Evolutionary conservation across 768 basidiomycete genomes (phyloP).

Genomic region (Leccinum sublutescens): DNA sequence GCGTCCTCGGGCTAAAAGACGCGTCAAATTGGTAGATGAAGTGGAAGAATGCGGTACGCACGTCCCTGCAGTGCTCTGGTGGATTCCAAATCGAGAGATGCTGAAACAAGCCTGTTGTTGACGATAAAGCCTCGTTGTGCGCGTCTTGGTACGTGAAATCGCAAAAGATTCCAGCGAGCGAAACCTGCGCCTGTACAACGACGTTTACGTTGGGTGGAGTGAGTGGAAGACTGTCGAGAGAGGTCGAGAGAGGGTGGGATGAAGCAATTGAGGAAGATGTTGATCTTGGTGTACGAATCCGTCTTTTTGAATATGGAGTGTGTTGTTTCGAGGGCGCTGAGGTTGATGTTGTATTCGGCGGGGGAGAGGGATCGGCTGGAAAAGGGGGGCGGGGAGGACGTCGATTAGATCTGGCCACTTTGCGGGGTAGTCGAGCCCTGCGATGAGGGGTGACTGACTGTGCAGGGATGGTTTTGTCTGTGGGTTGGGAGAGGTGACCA

Average conservation of each 20-base stretch:
- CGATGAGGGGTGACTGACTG: slow-evolving; percentile 89
- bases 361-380: slow-evolving; percentile 76
- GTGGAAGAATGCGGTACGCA: slow-evolving; percentile 27
- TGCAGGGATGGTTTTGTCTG: slow-evolving; percentile 69
- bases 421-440: slow-evolving; percentile 85
- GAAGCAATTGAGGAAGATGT: slow-evolving; percentile 83
- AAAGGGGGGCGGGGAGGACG: slow-evolving; percentile 40
- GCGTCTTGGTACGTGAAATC: slow-evolving; percentile 93
- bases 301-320: slow-evolving; percentile 95
- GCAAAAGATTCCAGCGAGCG: slow-evolving; percentile 80
- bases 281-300: slow-evolving; percentile 84
- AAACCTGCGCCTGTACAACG: slow-evolving; percentile 63
- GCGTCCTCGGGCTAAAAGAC: slow-evolving; percentile 67
- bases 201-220: slow-evolving; percentile 42
- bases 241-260: slow-evolving; percentile 80
- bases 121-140: slow-evolving; percentile 77
- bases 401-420: slow-evolving; percentile 88
- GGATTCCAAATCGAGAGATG: slow-evolving; percentile 82
- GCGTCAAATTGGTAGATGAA: slow-evolving; percentile 5
- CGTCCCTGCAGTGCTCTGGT: slow-evolving; percentile 62
- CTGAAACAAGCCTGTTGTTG: slow-evolving; percentile 69
- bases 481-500: slow-evolving; percentile 79
- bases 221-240: slow-evolving; percentile 62
- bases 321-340: slow-evolving; percentile 89
- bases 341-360: slow-evolving; percentile 80